Conservation (phyloP, 805 yeast species). For the Wickerhamiella vanderwaltii region DNA sequence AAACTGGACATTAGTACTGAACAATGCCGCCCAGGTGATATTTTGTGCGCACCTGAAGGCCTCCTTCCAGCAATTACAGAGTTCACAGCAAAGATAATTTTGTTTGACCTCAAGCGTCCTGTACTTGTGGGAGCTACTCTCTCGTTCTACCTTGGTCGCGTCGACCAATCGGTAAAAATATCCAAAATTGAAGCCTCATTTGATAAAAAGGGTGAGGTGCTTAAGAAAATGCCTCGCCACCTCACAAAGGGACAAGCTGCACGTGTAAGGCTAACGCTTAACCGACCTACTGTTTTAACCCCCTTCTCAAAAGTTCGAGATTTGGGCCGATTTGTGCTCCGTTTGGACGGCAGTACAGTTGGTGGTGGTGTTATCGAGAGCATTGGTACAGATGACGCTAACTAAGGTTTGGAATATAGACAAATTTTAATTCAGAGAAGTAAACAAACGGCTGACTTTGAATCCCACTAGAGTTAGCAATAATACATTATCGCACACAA, state of each 20-base stretch:
- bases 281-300: constrained; percentile 41
- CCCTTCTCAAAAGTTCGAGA: constrained; percentile 36
- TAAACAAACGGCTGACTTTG: no score
- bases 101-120: constrained; percentile 62
- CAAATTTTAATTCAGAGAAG: no score
- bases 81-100: constrained; percentile 43
- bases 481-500: no score
- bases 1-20: constrained; percentile 31
- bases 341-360: constrained; percentile 57
- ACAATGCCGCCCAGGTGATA: constrained; percentile 52
- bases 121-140: constrained; percentile 69
- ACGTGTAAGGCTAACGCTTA: constrained; percentile 41
- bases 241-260: constrained; percentile 51
- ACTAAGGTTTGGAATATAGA: no score
- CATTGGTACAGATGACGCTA: no score
- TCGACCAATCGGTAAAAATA: constrained; percentile 58
- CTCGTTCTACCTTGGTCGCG: constrained; percentile 63
- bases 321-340: constrained; percentile 55
- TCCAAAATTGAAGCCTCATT: constrained; percentile 33
- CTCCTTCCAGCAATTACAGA: constrained; percentile 37
- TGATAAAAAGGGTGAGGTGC: constrained; percentile 25
- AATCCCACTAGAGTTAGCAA: no score
- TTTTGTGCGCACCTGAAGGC: constrained; percentile 40
- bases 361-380: constrained; percentile 47
- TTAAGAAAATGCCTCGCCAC: constrained; percentile 41